These are phyloP conservation scores for Penicillium sp. DNA, from an alignment of 2,329 filamentous ascomycete species.

Conservation along the genomic window DNA sequence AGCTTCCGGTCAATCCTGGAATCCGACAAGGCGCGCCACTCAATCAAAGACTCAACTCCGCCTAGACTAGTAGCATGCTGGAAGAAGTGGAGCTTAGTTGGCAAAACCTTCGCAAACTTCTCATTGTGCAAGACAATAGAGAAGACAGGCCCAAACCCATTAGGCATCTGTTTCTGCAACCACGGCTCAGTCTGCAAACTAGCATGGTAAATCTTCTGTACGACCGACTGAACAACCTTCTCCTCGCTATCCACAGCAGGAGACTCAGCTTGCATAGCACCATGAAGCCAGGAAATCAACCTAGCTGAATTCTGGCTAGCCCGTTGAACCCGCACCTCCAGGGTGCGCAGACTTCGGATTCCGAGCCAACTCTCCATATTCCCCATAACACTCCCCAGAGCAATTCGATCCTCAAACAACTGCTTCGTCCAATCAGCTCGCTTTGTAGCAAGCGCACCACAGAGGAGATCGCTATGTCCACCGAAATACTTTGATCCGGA, in stretches of 20 bases:
- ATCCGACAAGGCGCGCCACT: conserved; percentile 93
- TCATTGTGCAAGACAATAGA: conserved; percentile 63
- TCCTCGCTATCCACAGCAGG: conserved; percentile 14
- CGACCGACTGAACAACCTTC: conserved; percentile 51
- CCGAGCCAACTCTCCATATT: conserved; percentile 88
- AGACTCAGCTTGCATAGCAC: background rate
- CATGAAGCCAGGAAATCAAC: conserved; percentile 69
- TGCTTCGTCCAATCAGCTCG: conserved; percentile 55
- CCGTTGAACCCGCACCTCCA: conserved; percentile 73
- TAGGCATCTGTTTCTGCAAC: conserved; percentile 83
- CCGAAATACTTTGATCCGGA: conserved; percentile 92
- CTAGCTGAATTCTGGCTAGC: conserved; percentile 68
- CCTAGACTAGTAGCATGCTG: conserved; percentile 93
- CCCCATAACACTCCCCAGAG: conserved; percentile 78
- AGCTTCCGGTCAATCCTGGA: conserved; percentile 65
- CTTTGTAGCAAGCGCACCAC: conserved; percentile 68
- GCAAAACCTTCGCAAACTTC: conserved; percentile 64
- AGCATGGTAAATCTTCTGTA: conserved; percentile 71
- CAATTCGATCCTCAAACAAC: conserved; percentile 65
- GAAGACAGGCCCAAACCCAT: conserved; percentile 87
- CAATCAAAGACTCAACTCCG: conserved; percentile 90
- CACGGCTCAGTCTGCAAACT: conserved; percentile 69
- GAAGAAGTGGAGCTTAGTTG: conserved; percentile 75
- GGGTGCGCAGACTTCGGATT: conserved; percentile 74
- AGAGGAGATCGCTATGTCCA: conserved; percentile 88